These are phyloP conservation scores for Chrysophaeum taylorii DNA, from an alignment of 352 stramenopile genomes.

Conservation along the genomic window DNA sequence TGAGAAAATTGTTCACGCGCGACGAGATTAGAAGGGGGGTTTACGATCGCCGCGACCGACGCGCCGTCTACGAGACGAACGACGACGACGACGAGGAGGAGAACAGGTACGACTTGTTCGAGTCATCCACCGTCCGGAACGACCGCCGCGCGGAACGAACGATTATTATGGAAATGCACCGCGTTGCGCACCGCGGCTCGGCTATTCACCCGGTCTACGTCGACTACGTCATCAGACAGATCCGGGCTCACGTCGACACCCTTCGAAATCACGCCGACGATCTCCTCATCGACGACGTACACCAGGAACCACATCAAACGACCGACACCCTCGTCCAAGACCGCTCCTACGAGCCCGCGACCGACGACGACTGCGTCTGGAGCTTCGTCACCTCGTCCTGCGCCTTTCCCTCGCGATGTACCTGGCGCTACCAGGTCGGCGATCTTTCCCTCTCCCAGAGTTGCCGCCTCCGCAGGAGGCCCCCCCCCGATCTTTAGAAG, in stretches of 20 bases:
- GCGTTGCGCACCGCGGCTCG: neutral
- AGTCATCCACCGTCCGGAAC: too few relatives aligned
- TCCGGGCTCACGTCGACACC: neutral
- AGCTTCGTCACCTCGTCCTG: neutral
- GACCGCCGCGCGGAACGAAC: neutral
- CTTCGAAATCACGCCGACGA: too few relatives aligned
- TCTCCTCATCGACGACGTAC: neutral
- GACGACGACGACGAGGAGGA: neutral
- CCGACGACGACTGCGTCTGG: neutral
- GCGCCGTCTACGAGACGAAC: neutral
- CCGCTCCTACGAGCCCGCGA: neutral
- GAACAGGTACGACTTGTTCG: neutral
- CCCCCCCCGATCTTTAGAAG: too few relatives aligned
- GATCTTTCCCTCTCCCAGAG: neutral
- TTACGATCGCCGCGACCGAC: neutral
- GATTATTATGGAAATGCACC: neutral
- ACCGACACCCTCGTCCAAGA: neutral
- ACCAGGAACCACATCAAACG: neutral
- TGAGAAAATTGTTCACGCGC: neutral
- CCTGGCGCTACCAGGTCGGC: neutral
- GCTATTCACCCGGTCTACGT: neutral
- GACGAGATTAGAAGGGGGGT: neutral
- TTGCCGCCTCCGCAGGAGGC: neutral
- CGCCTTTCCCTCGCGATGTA: neutral
- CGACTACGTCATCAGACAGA: neutral